Evolutionary conservation across 768 basidiomycete species (phyloP), one percentile per base, ranked within the genome.

Genomic region (Kondoa malvinella): DNA sequence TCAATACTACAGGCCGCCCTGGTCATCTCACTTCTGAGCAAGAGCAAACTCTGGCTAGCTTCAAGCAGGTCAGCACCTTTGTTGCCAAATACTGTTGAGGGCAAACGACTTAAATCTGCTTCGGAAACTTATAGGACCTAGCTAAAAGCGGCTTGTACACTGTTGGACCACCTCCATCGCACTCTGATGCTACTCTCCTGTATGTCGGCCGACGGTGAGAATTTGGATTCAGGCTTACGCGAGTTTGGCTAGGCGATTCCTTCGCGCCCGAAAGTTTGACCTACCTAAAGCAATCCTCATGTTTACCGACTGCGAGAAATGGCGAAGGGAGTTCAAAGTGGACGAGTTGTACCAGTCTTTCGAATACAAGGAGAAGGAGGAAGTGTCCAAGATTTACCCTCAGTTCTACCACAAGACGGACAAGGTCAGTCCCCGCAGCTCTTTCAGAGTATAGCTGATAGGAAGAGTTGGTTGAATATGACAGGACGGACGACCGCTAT

Each of bases 231-330:
- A 63, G 71, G 59, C 59, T 81, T 86, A 85, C 85, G 67, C 27
- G 81, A 77, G 17, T 2, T 14, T 29, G 4, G 14, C 1, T 70
- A 89, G 74, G 21, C 74, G 92, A 74, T 99, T 94, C 80, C 79
- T 96, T 69, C 83, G 95, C 34, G 95, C 94, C 3, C 82, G 95
- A 72, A 92, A 87, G 78, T 99, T 96, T 72, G 91, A 97, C 79
- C 77, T 94, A 8, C 76, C 76, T 57, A 85, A 84, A 76, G 82
- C 91, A 12, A 94, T 90, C 80, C 78, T 79, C 72, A 99, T 97
- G 94, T 79, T 94, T 72, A 74, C 86, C 68, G 78, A 80, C 56
- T 84, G 84, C 65, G 92, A 96, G 77, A 79, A 91, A 72, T 99
- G 94, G 94, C 83, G 94, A 76, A 86, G 84, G 76, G 85, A 88